Conservation (phyloP, 768 basidiomycete genomes). For the Naganishia onofrii region DNA sequence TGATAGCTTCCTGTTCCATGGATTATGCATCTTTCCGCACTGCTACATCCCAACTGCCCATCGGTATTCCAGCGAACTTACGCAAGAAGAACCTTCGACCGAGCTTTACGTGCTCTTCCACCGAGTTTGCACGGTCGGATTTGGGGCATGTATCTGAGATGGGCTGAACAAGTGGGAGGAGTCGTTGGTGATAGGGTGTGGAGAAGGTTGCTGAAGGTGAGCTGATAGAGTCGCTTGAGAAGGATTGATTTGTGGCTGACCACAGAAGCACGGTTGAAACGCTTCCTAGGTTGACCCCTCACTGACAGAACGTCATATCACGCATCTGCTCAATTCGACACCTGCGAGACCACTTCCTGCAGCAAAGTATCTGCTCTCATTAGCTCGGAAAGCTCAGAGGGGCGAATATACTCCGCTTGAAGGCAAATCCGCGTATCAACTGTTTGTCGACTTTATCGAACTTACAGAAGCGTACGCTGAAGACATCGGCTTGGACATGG, state of each 20-base stretch:
- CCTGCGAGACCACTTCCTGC: conserved; percentile 83
- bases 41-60: conserved; percentile 85
- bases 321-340: conserved; percentile 60
- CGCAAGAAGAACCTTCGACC: conserved; percentile 88
- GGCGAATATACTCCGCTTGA: conserved; percentile 84
- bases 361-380: conserved; percentile 77
- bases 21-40: conserved; percentile 86
- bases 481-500: conserved; percentile 80
- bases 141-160: conserved; percentile 88
- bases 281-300: conserved; percentile 51
- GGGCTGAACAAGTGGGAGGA: conserved; percentile 82
- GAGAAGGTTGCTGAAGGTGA: conserved; percentile 79
- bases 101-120: conserved; percentile 86
- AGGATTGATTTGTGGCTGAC: not conserved
- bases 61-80: conserved; percentile 79
- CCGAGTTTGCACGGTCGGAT: conserved; percentile 87
- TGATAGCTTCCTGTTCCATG: conserved; percentile 83
- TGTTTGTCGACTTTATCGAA: conserved; percentile 87
- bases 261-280: not conserved
- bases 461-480: conserved; percentile 86
- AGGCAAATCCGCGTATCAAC: conserved; percentile 91
- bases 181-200: conserved; percentile 61
- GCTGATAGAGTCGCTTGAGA: conserved; percentile 45
- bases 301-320: conserved; percentile 54
- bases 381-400: conserved; percentile 77